Evolutionary conservation across 2,329 filamentous ascomycete species (phyloP).

Genomic region (Colletotrichum lentis): DNA sequence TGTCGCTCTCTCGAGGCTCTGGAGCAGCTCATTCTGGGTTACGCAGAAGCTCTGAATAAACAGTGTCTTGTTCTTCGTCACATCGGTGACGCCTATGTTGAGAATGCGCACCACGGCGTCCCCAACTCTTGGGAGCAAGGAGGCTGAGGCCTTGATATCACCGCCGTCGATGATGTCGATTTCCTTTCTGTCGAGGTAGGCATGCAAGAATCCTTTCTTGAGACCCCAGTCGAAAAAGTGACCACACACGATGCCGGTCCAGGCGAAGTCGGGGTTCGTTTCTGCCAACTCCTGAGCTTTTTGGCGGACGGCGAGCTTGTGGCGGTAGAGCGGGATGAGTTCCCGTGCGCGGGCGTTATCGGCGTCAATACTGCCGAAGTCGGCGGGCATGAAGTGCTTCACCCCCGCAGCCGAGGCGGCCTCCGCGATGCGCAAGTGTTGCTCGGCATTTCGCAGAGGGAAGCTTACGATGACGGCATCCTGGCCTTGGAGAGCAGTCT

Average conservation of each 20-base stretch:
- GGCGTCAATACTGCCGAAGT: slow-evolving; percentile 53
- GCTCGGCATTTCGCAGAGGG: slow-evolving; percentile 42
- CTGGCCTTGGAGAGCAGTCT: slow-evolving; percentile 45
- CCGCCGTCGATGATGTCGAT: slow-evolving; percentile 50
- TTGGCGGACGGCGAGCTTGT: slow-evolving; percentile 47
- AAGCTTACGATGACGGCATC: slow-evolving; percentile 51
- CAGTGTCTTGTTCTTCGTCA: slow-evolving; percentile 47
- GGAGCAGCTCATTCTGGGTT: slow-evolving; percentile 48
- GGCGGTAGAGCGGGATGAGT: slow-evolving; percentile 49
- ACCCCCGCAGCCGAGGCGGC: slow-evolving; percentile 50
- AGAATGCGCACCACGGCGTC: slow-evolving; percentile 49
- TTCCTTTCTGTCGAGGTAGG: slow-evolving; percentile 43
- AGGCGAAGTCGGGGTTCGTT: slow-evolving; percentile 43
- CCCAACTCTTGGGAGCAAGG: slow-evolving; percentile 48
- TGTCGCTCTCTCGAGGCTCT: slow-evolving; percentile 47
- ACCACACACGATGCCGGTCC: slow-evolving; percentile 51
- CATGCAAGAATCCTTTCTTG: slow-evolving; percentile 48
- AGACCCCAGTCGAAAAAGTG: slow-evolving; percentile 56
- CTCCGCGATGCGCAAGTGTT: slow-evolving; percentile 49
- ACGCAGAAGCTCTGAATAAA: slow-evolving; percentile 54
- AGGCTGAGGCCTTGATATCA: slow-evolving; percentile 45
- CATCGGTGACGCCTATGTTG: slow-evolving; percentile 39
- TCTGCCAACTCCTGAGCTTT: slow-evolving; percentile 44
- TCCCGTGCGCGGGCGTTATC: slow-evolving; percentile 46
- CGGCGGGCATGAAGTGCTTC: slow-evolving; percentile 51